phyloP scores from a whole-genome alignment of 2,329 filamentous ascomycete genomes.

The Escovopsis sp. region DNA sequence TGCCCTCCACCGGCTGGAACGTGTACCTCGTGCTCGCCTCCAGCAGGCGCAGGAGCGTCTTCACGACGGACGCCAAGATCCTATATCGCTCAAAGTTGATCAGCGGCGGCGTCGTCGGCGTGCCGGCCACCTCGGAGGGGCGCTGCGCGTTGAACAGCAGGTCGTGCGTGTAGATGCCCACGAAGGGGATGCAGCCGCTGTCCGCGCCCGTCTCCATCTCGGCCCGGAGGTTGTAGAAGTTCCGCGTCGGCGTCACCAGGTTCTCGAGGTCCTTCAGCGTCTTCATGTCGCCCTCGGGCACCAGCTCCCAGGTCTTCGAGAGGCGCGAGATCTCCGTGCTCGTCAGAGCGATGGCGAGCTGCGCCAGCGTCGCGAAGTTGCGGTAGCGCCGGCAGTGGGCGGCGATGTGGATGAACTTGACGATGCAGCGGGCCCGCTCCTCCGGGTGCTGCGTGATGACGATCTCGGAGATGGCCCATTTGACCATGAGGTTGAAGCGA shows the following conservation, averaged over 20 bases:
- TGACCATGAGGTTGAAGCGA: conserved; percentile 77
- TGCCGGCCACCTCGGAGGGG: conserved; percentile 56
- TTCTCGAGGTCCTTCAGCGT: conserved; percentile 54
- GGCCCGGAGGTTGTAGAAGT: conserved; percentile 59
- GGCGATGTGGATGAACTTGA: conserved; percentile 73
- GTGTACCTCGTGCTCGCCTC: conserved; percentile 62
- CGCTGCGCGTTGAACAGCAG: conserved; percentile 69
- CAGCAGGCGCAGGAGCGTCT: conserved; percentile 62
- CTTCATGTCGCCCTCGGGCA: conserved; percentile 48
- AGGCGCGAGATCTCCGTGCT: conserved; percentile 58
- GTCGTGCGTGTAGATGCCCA: conserved; percentile 72
- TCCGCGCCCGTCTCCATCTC: conserved; percentile 63
- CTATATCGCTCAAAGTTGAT: conserved; percentile 77
- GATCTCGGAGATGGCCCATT: conserved; percentile 70
- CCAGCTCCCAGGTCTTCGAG: conserved; percentile 53
- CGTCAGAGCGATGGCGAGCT: conserved; percentile 62
- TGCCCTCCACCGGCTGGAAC: conserved; percentile 60
- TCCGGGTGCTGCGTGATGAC: conserved; percentile 56
- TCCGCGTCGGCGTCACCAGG: conserved; percentile 60
- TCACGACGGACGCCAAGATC: conserved; percentile 59
- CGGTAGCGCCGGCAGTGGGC: conserved; percentile 58
- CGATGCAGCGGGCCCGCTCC: conserved; percentile 60
- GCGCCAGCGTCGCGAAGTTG: conserved; percentile 74
- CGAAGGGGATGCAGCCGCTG: conserved; percentile 67
- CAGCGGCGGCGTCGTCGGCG: conserved; percentile 48